Conservation (phyloP, 2,329 filamentous ascomycete species). For the Ascosphaera apis region DNA sequence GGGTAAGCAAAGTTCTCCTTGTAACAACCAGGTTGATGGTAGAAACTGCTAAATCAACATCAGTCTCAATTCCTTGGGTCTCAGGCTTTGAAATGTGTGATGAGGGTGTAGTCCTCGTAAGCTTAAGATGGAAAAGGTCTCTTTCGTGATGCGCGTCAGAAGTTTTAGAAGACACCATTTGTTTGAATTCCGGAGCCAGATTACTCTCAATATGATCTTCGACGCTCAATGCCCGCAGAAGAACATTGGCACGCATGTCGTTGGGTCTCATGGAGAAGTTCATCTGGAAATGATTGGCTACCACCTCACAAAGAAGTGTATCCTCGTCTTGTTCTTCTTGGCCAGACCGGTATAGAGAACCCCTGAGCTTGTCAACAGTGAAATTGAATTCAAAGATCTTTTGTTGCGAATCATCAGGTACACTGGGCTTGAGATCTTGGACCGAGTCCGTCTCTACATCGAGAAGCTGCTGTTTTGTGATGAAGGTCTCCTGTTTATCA, state of each 20-base stretch:
- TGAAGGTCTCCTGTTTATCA: slow-evolving; percentile 31
- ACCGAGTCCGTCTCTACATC: slow-evolving; percentile 34
- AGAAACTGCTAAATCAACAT: slow-evolving; percentile 72
- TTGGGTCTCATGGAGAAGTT: slow-evolving; percentile 73
- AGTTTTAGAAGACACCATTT: slow-evolving; percentile 83
- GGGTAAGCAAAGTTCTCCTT: slow-evolving; percentile 67
- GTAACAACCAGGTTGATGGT: slow-evolving; percentile 95
- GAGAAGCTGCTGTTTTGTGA: slow-evolving; percentile 55
- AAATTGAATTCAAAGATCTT: slow-evolving; percentile 93
- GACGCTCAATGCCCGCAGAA: slow-evolving; percentile 63
- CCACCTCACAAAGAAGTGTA: slow-evolving; percentile 64
- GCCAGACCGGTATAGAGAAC: slow-evolving; percentile 74
- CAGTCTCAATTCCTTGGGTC: slow-evolving; percentile 83
- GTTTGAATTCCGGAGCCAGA: slow-evolving; percentile 75
- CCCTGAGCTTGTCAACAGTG: slow-evolving; percentile 79
- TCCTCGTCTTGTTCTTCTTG: slow-evolving; percentile 54
- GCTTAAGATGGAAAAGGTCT: slow-evolving; percentile 70
- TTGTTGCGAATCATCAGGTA: slow-evolving; percentile 50
- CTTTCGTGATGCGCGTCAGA: slow-evolving; percentile 44
- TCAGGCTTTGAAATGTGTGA: slow-evolving; percentile 84
- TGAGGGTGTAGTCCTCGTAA: slow-evolving; percentile 65
- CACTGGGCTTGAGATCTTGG: slow-evolving; percentile 34
- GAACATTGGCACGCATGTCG: slow-evolving; percentile 83
- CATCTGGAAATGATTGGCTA: slow-evolving; percentile 72
- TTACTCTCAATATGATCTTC: slow-evolving; percentile 88